A percentile compares a stretch with the other conserved stretches of the same genome.
Conservation (phyloP, 2,329 filamentous ascomycete genomes). For the Clarireedia hainanense region DNA sequence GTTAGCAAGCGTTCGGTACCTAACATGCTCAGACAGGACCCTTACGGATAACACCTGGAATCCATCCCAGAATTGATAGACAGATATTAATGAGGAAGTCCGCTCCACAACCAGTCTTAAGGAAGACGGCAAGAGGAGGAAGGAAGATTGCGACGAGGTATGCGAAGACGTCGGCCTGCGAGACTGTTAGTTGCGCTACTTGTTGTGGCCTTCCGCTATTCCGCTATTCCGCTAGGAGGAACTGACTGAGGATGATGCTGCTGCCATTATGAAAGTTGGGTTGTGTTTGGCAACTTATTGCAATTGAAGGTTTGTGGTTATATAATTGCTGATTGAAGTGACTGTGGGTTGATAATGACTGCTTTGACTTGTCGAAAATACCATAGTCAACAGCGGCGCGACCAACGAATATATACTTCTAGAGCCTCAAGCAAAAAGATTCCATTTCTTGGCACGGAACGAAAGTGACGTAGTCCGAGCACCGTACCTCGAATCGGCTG, state of each 20-base stretch:
- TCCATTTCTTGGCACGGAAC: too few relatives aligned
- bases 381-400: too few relatives aligned
- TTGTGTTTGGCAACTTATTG: neutral
- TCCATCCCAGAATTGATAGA: constrained; percentile 31
- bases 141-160: constrained; percentile 27
- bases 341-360: too few relatives aligned
- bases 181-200: neutral
- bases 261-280: neutral
- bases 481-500: too few relatives aligned
- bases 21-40: neutral
- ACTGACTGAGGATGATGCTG: constrained; percentile 8
- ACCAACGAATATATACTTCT: too few relatives aligned
- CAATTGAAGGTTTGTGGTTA: too few relatives aligned
- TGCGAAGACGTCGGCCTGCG: constrained; percentile 20
- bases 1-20: neutral
- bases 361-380: too few relatives aligned
- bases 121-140: constrained; percentile 28
- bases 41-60: constrained; percentile 27
- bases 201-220: too few relatives aligned
- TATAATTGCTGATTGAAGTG: too few relatives aligned
- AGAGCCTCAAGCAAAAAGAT: too few relatives aligned
- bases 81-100: constrained; percentile 36
- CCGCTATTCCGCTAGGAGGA: neutral
- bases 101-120: constrained; percentile 32
- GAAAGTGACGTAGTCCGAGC: too few relatives aligned